phyloP scores from a whole-genome alignment of 495 filamentous ascomycete genomes.

The Rostrohypoxylon terebratum region DNA sequence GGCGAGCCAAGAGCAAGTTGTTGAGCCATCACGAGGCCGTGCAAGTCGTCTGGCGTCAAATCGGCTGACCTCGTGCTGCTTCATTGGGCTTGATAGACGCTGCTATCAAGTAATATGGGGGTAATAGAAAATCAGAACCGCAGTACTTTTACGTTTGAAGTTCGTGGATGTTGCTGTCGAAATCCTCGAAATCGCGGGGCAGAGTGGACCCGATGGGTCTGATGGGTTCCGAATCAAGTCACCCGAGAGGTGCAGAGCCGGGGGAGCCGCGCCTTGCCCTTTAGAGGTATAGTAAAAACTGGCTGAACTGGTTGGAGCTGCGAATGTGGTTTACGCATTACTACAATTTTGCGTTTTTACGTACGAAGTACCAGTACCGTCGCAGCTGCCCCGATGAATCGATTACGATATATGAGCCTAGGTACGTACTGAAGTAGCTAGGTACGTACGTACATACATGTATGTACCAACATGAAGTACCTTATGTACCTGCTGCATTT shows the following conservation, averaged over 20 bases:
- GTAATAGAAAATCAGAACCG: slow-evolving; percentile 50
- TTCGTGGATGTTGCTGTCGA: slow-evolving; percentile 38
- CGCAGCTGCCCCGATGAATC: slow-evolving; percentile 10
- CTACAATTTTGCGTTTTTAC: slow-evolving; percentile 27
- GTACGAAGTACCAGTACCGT: slow-evolving; percentile 33
- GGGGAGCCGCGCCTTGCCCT: slow-evolving; percentile 36
- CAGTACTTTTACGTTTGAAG: slow-evolving; percentile 42
- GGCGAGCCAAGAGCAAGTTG: slow-evolving; percentile 36
- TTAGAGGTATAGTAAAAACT: slow-evolving; percentile 18
- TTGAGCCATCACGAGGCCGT: slow-evolving; percentile 48
- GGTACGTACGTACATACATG: neutral
- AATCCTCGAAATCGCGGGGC: slow-evolving; percentile 43
- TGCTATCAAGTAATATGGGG: slow-evolving; percentile 53
- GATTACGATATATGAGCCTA: neutral
- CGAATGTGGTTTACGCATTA: slow-evolving; percentile 27
- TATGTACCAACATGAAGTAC: no score
- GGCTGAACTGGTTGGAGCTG: neutral
- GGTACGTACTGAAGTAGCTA: slow-evolving; percentile 1
- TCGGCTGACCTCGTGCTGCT: slow-evolving; percentile 50
- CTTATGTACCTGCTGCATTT: neutral
- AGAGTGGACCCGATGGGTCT: slow-evolving; percentile 21
- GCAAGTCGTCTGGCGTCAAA: slow-evolving; percentile 46
- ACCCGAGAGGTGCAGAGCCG: slow-evolving; percentile 47
- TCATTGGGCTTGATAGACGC: slow-evolving; percentile 43
- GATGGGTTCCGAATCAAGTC: slow-evolving; percentile 32